Conservation (phyloP, 2,329 filamentous ascomycete genomes). For the Colletotrichum godetiae region DNA sequence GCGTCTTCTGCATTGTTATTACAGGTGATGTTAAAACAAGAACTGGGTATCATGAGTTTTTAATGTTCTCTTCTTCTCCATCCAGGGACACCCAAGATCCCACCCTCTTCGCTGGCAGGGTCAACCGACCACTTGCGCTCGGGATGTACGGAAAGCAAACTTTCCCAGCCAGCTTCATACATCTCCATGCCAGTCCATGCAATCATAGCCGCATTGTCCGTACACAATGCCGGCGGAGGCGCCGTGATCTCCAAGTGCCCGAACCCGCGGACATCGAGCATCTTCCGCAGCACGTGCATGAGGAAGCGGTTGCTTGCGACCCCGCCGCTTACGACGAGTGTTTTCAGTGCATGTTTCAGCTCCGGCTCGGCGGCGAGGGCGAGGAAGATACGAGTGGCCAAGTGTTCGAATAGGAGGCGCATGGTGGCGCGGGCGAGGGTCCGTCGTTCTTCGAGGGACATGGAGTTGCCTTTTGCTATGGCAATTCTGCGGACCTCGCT, state of each 20-base stretch:
- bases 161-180: constrained; percentile 81
- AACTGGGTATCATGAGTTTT: constrained; percentile 24
- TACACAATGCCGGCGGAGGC: constrained; percentile 84
- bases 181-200: constrained; percentile 95
- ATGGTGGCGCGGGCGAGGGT: constrained; percentile 79
- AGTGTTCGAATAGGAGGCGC: constrained; percentile 87
- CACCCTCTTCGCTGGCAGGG: constrained; percentile 66
- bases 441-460: constrained; percentile 71
- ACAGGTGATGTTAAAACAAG: background rate
- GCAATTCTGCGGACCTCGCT: constrained; percentile 71
- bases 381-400: constrained; percentile 79
- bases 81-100: constrained; percentile 71
- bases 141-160: constrained; percentile 68
- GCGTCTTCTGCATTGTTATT: background rate
- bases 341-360: constrained; percentile 53
- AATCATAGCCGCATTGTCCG: constrained; percentile 98
- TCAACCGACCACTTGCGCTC: constrained; percentile 82
- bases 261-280: constrained; percentile 75
- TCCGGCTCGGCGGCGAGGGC: constrained; percentile 60
- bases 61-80: constrained; percentile 49
- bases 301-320: constrained; percentile 89
- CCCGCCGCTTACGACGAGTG: constrained; percentile 87
- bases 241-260: constrained; percentile 71
- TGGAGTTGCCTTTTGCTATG: constrained; percentile 49
- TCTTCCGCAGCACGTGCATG: constrained; percentile 68